Base-by-base conservation (phyloP, 2,329 filamentous ascomycete species). In the Aspergillus fructus region DNA sequence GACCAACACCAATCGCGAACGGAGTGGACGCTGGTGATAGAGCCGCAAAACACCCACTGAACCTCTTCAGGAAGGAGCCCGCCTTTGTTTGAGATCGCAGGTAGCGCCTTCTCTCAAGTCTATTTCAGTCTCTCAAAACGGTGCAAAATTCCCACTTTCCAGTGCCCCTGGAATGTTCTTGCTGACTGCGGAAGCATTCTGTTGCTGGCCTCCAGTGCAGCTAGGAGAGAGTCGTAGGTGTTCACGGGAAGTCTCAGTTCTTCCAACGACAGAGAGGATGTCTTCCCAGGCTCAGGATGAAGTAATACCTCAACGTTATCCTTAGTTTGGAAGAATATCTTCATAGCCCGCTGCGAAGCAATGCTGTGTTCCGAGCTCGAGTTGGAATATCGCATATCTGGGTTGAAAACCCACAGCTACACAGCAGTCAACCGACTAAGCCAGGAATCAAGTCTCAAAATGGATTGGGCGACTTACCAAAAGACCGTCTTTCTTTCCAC, bases 341-440 rank as follows among this genome's bases (percentile, higher is more conserved):
- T 87, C 73, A 83, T 78, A 1, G 82, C 82, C n/a, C 81, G 77
- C 48, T 74, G 72, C 3, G 70, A 64, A 43, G 78, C 72, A 8
- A 71, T 63, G 37, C 54, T 69, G 9, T 67, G 57, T 1, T 65
- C 58, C 9, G 61, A n/a, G 43, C 63, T 66, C 9, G 78, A 79
- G 9, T 77, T 81, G 2, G 84, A 84, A 61, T 85, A 83, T 50
- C 78, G 77, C 41, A 87, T 75, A 57, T 85, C 80, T 0, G 83
- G 82, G 7, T 85, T 84, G 70, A 87, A 87, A 53, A 84, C 75
- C 85, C 84, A 87, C 27, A 86, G 62, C 70, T 83, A 46, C 41
- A 49, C 55, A 27, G 6, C 15, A 50, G 33, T 49, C 19, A 49
- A 12, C n/a, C 7, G n/a, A n/a, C 11, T 15, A 33, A 4, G 12